A percentile compares a stretch with the other conserved stretches of the same genome.
Evolutionary conservation across 176 grass and related monocot species (phyloP).

Genomic region (Raddia guianensis): DNA sequence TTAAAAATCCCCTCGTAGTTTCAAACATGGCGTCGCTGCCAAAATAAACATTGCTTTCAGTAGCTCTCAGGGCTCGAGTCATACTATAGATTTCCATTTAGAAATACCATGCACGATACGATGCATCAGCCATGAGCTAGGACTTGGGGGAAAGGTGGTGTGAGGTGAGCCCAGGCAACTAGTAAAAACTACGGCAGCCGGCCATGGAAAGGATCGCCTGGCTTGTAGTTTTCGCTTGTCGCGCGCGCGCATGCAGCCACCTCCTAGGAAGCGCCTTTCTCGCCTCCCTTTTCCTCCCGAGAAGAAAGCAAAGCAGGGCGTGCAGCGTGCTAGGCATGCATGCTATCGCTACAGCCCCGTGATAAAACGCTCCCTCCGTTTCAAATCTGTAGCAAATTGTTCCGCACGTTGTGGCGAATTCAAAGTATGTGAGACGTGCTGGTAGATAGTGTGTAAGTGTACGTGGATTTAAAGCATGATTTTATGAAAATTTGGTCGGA

Average conservation of each 20-base stretch:
- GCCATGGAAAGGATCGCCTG: conserved; percentile 53
- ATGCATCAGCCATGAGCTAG: conserved; percentile 41
- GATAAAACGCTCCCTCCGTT: too few species aligned
- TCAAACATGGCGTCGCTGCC: conserved; percentile 45
- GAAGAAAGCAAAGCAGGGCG: background rate
- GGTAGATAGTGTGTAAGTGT: too few species aligned
- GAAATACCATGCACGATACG: conserved; percentile 1
- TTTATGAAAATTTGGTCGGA: too few species aligned
- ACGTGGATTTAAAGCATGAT: too few species aligned
- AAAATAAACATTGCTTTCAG: conserved; percentile 44
- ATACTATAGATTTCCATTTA: background rate
- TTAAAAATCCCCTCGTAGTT: conserved; percentile 21
- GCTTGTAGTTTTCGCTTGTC: conserved; percentile 42
- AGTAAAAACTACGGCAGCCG: conserved; percentile 38
- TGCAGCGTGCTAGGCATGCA: background rate
- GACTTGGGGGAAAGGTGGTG: conserved; percentile 11
- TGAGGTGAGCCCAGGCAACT: conserved; percentile 37
- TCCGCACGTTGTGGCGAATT: too few species aligned
- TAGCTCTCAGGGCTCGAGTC: conserved; percentile 34
- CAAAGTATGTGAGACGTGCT: too few species aligned
- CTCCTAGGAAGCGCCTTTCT: background rate
- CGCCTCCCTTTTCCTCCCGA: background rate
- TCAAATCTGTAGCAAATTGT: too few species aligned
- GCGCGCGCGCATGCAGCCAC: conserved; percentile 40
- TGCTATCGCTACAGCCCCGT: background rate